A percentile compares a stretch with the other conserved stretches of the same genome.
Conservation (phyloP, 2,329 filamentous ascomycete species). For the Cladosporium sp. region DNA sequence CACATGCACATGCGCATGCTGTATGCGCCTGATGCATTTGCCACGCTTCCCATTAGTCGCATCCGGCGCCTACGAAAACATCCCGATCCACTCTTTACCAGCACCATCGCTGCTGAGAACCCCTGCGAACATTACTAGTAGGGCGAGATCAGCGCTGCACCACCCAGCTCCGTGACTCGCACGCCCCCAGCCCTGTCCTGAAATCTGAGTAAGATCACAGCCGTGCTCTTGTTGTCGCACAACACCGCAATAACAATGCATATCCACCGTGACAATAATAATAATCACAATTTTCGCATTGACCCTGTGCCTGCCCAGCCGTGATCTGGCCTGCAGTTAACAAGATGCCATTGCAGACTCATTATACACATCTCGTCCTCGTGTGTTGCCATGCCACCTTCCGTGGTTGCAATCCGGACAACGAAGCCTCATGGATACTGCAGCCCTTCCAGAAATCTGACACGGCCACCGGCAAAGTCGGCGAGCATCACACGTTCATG, state of each 20-base stretch:
- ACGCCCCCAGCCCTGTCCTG: background rate
- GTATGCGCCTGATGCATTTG: background rate
- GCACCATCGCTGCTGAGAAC: background rate
- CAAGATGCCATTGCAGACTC: conserved; percentile 1
- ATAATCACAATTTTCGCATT: background rate
- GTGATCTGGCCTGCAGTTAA: conserved; percentile 1
- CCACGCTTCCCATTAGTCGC: background rate
- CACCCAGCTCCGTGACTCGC: conserved; percentile 11
- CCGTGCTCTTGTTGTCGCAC: conserved; percentile 1
- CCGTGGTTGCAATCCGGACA: conserved; percentile 35
- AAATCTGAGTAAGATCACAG: background rate
- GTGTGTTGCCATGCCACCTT: conserved; percentile 87
- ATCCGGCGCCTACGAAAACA: background rate
- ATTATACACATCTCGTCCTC: conserved; percentile 61
- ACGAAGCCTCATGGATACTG: conserved; percentile 62
- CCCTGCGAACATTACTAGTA: background rate
- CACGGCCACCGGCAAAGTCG: conserved; percentile 47
- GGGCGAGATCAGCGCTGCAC: conserved; percentile 5
- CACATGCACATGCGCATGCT: background rate
- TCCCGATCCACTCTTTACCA: background rate
- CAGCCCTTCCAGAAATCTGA: conserved; percentile 67
- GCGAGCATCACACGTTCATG: conserved; percentile 79
- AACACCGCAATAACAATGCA: conserved; percentile 1
- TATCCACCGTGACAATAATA: background rate
- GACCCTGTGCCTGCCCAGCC: background rate